Evolutionary conservation across 1,284 basidiomycete genomes (phyloP).

Genomic region (Sanghuangporus weigelae): DNA sequence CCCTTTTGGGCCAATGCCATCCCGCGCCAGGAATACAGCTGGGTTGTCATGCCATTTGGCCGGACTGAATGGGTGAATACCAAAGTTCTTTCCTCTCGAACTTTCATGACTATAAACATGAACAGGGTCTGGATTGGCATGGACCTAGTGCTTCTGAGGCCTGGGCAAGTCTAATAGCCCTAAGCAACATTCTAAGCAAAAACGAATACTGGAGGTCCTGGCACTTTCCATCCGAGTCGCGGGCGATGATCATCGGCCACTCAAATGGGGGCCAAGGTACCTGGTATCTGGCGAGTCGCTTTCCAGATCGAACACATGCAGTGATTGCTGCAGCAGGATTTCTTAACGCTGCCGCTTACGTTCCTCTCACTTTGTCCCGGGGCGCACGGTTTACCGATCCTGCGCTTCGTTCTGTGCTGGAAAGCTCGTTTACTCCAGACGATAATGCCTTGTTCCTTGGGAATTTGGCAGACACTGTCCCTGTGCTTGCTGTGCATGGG

Average conservation of each 20-base stretch:
- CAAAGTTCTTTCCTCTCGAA: neutral
- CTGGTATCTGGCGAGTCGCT: conserved; percentile 73
- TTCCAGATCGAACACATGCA: conserved; percentile 74
- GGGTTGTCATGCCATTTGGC: conserved; percentile 71
- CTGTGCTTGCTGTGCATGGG: conserved; percentile 78
- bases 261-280: conserved; percentile 92
- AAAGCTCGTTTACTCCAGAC: conserved; percentile 69
- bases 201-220: conserved; percentile 38
- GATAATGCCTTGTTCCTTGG: conserved; percentile 83
- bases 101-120: neutral
- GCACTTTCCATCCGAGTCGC: conserved; percentile 33
- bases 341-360: conserved; percentile 81
- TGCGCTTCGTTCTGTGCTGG: conserved; percentile 60
- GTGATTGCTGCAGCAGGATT: conserved; percentile 73
- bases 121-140: conserved; percentile 82
- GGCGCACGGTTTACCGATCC: conserved; percentile 70
- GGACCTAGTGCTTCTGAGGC: conserved; percentile 65
- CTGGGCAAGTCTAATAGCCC: conserved; percentile 49
- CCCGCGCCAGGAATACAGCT: conserved; percentile 50
- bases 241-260: conserved; percentile 72
- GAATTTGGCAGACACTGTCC: conserved; percentile 60
- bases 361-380: conserved; percentile 66
- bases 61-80: conserved; percentile 64
- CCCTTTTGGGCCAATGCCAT: conserved; percentile 59
- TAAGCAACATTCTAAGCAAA: conserved; percentile 39